Conservation (phyloP, 345 rosid species). For the Eucalyptus brandiana region DNA sequence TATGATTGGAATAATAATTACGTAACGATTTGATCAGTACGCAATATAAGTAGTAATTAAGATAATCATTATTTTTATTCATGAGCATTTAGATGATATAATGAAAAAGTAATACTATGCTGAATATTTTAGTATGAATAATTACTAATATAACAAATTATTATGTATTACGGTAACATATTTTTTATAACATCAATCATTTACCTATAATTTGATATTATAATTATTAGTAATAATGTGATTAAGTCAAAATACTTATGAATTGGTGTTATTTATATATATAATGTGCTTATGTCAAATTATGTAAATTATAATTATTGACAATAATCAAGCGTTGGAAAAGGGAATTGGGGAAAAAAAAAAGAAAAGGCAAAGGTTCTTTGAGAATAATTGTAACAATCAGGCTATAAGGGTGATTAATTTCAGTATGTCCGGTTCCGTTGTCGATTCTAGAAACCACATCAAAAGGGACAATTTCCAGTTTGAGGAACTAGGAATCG, state of each 20-base stretch:
- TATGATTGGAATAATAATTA: background rate
- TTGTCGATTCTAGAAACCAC: accelerated
- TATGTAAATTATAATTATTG: background rate
- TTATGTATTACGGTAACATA: background rate
- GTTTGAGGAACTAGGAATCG: background rate
- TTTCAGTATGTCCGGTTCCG: accelerated
- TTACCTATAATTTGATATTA: background rate
- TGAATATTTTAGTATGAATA: background rate
- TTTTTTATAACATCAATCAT: background rate
- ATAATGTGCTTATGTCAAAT: background rate
- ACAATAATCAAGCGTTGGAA: background rate
- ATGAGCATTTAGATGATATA: background rate
- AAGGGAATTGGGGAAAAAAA: background rate
- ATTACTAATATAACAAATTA: background rate
- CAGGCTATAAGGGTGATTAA: background rate
- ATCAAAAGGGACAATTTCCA: no score
- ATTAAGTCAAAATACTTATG: background rate
- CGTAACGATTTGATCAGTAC: background rate
- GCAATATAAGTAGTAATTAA: background rate
- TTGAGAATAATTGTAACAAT: background rate
- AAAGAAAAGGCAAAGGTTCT: background rate
- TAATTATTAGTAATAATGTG: background rate
- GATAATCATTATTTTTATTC: background rate
- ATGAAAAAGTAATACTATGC: background rate
- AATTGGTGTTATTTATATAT: background rate